These are phyloP conservation scores for Botryotinia convoluta DNA, from an alignment of 2,329 filamentous ascomycete species.

Conservation along the genomic window DNA sequence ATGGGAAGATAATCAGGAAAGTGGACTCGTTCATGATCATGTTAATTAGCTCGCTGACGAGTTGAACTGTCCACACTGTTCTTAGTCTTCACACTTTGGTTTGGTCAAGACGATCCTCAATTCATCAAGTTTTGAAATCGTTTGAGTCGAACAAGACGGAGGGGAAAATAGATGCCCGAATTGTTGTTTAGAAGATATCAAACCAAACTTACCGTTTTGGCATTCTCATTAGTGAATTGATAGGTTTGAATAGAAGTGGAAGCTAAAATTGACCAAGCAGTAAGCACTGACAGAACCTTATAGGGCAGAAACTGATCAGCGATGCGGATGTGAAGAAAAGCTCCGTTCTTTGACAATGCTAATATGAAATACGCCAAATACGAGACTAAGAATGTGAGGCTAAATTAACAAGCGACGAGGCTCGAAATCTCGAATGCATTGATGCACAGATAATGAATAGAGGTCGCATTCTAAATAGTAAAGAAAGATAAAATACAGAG, in stretches of 20 bases:
- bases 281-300: neutral
- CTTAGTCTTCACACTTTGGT: neutral
- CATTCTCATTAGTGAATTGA: neutral
- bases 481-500: neutral
- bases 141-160: neutral
- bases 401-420: neutral
- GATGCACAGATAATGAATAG: neutral
- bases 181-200: too few species aligned
- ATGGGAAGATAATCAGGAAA: neutral
- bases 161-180: neutral
- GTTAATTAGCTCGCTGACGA: neutral
- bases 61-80: neutral
- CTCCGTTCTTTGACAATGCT: neutral
- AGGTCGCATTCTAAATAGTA: neutral
- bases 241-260: neutral
- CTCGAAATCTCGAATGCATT: neutral
- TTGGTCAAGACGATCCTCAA: neutral
- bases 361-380: neutral
- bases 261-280: neutral
- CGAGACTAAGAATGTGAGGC: neutral
- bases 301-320: neutral
- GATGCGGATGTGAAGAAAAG: neutral
- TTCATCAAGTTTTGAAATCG: neutral
- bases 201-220: neutral
- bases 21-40: neutral